phyloP scores from a whole-genome alignment of 1,139 yeast genomes.

The Pichia sp. region DNA sequence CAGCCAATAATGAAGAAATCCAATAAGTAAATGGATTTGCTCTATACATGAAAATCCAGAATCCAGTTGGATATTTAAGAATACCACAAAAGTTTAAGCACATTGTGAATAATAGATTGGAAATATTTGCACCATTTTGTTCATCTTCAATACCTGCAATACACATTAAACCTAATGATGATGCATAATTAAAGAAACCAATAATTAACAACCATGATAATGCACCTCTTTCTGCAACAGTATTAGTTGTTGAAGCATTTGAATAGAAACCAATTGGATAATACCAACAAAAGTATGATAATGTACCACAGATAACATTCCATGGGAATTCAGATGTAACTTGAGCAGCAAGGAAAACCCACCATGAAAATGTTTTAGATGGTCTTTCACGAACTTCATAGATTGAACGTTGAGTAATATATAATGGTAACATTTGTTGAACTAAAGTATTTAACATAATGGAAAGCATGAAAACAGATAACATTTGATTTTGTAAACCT shows the following conservation, averaged over 20 bases:
- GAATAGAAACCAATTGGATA: conserved; percentile 69
- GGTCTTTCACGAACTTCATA: conserved; percentile 93
- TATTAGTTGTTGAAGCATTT: conserved; percentile 52
- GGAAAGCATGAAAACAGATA: conserved; percentile 62
- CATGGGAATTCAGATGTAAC: conserved; percentile 71
- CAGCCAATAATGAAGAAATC: conserved; percentile 40
- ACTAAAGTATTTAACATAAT: conserved; percentile 55
- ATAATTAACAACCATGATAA: conserved; percentile 49
- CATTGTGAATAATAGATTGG: conserved; percentile 40
- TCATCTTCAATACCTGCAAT: conserved; percentile 36
- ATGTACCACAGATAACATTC: conserved; percentile 58
- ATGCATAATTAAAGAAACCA: conserved; percentile 32
- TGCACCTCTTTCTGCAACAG: conserved; percentile 55
- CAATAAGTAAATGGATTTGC: conserved; percentile 52
- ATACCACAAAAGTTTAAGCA: conserved; percentile 56
- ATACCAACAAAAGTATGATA: conserved; percentile 70
- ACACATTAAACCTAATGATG: conserved; percentile 38
- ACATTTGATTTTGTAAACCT: conserved; percentile 61
- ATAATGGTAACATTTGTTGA: conserved; percentile 72
- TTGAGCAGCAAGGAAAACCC: conserved; percentile 53
- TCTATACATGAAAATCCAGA: conserved; percentile 55
- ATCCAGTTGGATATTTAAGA: conserved; percentile 44
- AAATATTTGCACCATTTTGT: conserved; percentile 40
- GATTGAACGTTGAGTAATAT: conserved; percentile 64
- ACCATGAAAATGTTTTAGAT: conserved; percentile 47